Evolutionary conservation across 1,284 basidiomycete genomes (phyloP).

Genomic region (Puccinia coronata): DNA sequence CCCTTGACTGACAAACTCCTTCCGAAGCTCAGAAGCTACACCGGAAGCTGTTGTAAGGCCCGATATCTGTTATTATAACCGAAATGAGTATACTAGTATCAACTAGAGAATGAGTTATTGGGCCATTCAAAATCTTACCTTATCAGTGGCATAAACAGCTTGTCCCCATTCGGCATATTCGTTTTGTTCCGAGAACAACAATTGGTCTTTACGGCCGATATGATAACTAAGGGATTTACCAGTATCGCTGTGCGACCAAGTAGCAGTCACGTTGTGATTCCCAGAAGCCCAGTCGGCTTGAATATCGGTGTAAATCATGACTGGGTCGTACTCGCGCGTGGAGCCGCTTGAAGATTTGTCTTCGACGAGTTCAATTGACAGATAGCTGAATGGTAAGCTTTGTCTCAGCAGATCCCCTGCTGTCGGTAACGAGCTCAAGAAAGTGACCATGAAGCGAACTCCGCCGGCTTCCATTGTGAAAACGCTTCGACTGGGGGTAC

Average conservation of each 20-base stretch:
- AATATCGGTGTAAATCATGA: slow-evolving; percentile 56
- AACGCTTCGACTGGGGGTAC: slow-evolving; percentile 56
- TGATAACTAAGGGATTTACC: slow-evolving; percentile 53
- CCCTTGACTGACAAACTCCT: slow-evolving; percentile 55
- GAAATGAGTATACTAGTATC: neutral
- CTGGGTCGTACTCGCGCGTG: slow-evolving; percentile 55
- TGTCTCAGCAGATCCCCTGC: slow-evolving; percentile 56
- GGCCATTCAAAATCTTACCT: no score
- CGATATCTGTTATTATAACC: neutral
- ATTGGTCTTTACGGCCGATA: slow-evolving; percentile 53
- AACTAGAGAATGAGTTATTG: no score
- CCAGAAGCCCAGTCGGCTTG: slow-evolving; percentile 57
- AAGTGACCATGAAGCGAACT: slow-evolving; percentile 56
- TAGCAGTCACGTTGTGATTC: slow-evolving; percentile 52
- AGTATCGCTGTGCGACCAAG: slow-evolving; percentile 50
- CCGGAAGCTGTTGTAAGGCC: slow-evolving; percentile 37
- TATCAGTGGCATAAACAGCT: slow-evolving; percentile 54
- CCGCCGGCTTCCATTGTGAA: slow-evolving; percentile 56
- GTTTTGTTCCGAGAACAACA: slow-evolving; percentile 55
- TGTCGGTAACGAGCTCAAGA: slow-evolving; percentile 56
- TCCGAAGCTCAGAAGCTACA: slow-evolving; percentile 51
- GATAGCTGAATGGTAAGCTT: slow-evolving; percentile 56
- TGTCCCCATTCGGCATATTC: slow-evolving; percentile 58
- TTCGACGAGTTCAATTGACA: slow-evolving; percentile 55
- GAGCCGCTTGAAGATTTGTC: slow-evolving; percentile 37